Percentiles rank a stretch among this genome's conserved stretches.
Conservation (phyloP, 768 basidiomycete genomes). For the Chalciporus piperatus region DNA sequence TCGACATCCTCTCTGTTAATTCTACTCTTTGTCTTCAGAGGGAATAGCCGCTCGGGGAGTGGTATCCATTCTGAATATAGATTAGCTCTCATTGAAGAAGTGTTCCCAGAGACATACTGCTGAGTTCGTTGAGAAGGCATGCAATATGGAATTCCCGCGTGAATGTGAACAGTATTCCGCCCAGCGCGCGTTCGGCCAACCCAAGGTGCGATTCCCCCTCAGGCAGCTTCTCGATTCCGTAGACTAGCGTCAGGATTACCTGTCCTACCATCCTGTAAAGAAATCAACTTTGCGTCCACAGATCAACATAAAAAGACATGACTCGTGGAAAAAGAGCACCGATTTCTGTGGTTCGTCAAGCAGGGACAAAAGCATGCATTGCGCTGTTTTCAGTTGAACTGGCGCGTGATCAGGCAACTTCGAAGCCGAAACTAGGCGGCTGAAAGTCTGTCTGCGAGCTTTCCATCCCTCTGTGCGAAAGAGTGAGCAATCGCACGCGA, state of each 20-base stretch:
- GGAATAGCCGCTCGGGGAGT: conserved; percentile 1
- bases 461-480: conserved; percentile 1
- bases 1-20: conserved; percentile 1
- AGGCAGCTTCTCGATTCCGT: not conserved
- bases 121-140: conserved; percentile 1
- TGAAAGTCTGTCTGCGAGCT: conserved; percentile 2
- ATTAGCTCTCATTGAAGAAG: not conserved
- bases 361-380: not conserved
- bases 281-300: not conserved
- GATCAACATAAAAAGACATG: not conserved
- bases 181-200: conserved; percentile 2
- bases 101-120: not conserved
- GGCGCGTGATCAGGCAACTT: conserved; percentile 2
- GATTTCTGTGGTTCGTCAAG: not conserved
- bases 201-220: conserved; percentile 2
- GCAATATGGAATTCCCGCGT: conserved; percentile 3
- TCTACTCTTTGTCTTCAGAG: not conserved
- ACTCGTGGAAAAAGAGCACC: conserved; percentile 1
- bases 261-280: conserved; percentile 4
- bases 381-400: not conserved
- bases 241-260: conserved; percentile 1
- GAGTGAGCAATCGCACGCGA: not conserved
- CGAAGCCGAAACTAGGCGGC: conserved; percentile 1
- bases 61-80: conserved; percentile 1
- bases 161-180: conserved; percentile 7